Conservation (phyloP, 345 rosid species). For the Eucalyptus victrix region DNA sequence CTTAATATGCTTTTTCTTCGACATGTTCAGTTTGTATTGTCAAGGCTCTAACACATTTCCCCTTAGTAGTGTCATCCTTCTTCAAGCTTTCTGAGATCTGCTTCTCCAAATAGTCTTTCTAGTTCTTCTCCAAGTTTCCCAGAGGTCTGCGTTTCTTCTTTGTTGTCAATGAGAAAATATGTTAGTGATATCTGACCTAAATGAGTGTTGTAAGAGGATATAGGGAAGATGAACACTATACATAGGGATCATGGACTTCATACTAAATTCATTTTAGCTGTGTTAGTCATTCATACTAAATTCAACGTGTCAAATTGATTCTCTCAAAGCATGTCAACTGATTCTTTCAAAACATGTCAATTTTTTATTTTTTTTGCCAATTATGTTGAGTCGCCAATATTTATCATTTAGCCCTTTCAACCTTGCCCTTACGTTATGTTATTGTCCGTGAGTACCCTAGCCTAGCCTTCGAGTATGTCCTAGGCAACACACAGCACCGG, state of each 20-base stretch:
- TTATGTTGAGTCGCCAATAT: neutral
- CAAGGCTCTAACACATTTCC: neutral
- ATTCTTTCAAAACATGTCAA: neutral
- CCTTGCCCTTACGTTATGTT: neutral
- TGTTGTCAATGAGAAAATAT: neutral
- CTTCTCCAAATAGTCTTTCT: neutral
- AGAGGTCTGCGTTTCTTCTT: neutral
- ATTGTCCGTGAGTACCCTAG: neutral
- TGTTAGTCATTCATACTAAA: neutral
- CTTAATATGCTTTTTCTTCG: neutral
- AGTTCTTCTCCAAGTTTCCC: neutral
- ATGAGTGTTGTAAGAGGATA: neutral
- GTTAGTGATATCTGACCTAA: neutral
- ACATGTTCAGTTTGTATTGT: neutral
- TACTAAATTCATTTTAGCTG: neutral
- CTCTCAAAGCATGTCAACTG: neutral
- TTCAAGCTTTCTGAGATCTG: neutral
- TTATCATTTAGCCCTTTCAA: neutral
- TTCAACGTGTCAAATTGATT: neutral
- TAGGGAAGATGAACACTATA: neutral
- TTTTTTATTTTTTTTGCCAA: neutral
- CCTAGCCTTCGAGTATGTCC: neutral
- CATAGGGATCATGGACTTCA: neutral
- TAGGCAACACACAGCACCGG: neutral
- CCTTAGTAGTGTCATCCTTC: neutral